phyloP scores from a whole-genome alignment of 805 yeast genomes.

The Maudiozyma serrabonitensis region DNA sequence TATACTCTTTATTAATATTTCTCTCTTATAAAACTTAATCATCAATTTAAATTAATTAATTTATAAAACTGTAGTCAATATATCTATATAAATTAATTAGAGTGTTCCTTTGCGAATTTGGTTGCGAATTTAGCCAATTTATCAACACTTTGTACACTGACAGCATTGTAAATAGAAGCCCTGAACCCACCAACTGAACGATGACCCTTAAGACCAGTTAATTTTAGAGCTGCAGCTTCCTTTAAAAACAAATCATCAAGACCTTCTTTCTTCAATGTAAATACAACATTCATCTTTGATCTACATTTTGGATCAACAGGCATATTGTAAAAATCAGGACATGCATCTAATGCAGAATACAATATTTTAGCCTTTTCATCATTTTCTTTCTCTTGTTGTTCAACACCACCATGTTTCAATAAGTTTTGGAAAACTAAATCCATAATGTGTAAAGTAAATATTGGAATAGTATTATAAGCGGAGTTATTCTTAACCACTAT shows the following conservation, averaged over 20 bases:
- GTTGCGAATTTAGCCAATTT: constrained; percentile 46
- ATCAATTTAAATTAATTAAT: too few species aligned
- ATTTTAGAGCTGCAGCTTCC: constrained; percentile 47
- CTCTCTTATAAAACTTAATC: too few species aligned
- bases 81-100: background rate
- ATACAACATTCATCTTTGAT: constrained; percentile 89
- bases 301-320: constrained; percentile 59
- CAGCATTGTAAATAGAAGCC: constrained; percentile 87
- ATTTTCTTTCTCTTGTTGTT: constrained; percentile 47
- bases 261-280: constrained; percentile 57
- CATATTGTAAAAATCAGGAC: constrained; percentile 53
- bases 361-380: constrained; percentile 51
- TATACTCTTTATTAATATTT: background rate
- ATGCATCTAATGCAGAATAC: constrained; percentile 55
- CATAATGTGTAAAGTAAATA: constrained; percentile 80
- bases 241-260: constrained; percentile 61
- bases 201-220: constrained; percentile 87
- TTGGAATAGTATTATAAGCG: constrained; percentile 92
- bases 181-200: constrained; percentile 96
- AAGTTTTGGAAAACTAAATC: constrained; percentile 64
- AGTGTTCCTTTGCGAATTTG: constrained; percentile 44
- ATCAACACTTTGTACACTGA: constrained; percentile 50
- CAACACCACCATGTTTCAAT: constrained; percentile 63
- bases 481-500: constrained; percentile 81
- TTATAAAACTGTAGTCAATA: too few species aligned